phyloP scores from a whole-genome alignment of 352 stramenopile species.

The Globisporangium irregulare region DNA sequence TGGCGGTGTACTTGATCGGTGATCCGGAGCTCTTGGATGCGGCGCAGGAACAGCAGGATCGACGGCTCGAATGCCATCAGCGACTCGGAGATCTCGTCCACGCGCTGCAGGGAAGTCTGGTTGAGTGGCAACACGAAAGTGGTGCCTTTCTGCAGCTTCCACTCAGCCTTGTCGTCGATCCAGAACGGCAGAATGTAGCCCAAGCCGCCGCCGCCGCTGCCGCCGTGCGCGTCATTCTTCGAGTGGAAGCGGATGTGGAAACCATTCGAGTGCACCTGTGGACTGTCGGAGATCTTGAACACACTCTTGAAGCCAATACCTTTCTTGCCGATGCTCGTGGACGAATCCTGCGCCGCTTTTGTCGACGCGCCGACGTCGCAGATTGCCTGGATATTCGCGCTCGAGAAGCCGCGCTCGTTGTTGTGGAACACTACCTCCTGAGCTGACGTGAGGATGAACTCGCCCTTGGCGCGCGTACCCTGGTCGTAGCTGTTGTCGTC shows the following conservation, averaged over 20 bases:
- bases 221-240: constrained; percentile 37
- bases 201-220: constrained; percentile 50
- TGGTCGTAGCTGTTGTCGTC: constrained; percentile 76
- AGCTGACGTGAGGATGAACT: constrained; percentile 52
- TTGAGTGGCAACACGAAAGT: constrained; percentile 81
- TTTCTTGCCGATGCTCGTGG: constrained; percentile 85
- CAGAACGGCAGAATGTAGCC: constrained; percentile 83
- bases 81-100: constrained; percentile 58
- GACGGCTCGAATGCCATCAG: constrained; percentile 73
- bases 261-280: constrained; percentile 87
- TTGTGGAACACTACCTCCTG: constrained; percentile 76
- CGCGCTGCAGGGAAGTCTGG: constrained; percentile 31
- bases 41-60: constrained; percentile 73
- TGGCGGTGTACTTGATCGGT: constrained; percentile 34
- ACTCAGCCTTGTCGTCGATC: constrained; percentile 47
- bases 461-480: constrained; percentile 39
- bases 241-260: constrained; percentile 83
- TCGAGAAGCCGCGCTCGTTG: constrained; percentile 83
- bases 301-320: constrained; percentile 92
- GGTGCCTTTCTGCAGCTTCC: constrained; percentile 44
- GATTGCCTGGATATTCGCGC: constrained; percentile 74
- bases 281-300: constrained; percentile 82
- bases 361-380: constrained; percentile 87
- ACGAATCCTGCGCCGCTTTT: constrained; percentile 36
- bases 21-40: constrained; percentile 64